These are phyloP conservation scores for Aspergillus hancockii DNA, from an alignment of 495 filamentous ascomycete genomes.

Conservation along the genomic window DNA sequence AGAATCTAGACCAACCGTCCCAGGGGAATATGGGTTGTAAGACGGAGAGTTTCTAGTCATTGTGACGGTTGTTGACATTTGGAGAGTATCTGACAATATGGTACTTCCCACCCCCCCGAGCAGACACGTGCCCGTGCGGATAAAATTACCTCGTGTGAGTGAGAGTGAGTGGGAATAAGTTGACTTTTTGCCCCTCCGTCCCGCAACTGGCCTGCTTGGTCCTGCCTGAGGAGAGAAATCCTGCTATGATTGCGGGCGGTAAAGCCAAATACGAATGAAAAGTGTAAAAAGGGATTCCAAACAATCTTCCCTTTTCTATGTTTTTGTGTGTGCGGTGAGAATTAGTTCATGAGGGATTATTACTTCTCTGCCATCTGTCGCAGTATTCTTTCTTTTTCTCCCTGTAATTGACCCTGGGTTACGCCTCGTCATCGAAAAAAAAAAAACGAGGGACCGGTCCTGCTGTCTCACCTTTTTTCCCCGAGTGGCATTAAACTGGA, in stretches of 20 bases:
- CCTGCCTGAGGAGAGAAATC: not conserved
- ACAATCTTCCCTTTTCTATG: conserved; percentile 2
- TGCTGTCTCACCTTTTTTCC: conserved; percentile 33
- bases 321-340: conserved; percentile 1
- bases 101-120: too few relatives aligned
- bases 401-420: not conserved
- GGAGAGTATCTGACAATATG: too few relatives aligned
- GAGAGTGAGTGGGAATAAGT: not conserved
- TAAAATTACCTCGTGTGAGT: not conserved
- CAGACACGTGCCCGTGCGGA: not conserved
- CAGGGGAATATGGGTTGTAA: too few relatives aligned
- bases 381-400: not conserved
- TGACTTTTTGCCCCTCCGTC: conserved; percentile 1
- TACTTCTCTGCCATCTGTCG: not conserved
- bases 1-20: too few relatives aligned
- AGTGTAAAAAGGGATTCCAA: not conserved
- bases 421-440: conserved; percentile 8
- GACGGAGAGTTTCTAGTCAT: too few relatives aligned
- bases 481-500: conserved; percentile 32
- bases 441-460: too few relatives aligned
- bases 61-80: too few relatives aligned
- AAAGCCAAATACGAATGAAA: not conserved
- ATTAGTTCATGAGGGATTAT: not conserved
- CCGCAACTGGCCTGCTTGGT: too few relatives aligned
- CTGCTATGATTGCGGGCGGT: too few relatives aligned